A percentile compares a stretch with the other conserved stretches of the same genome.
Conservation (phyloP, 805 yeast species). For the Suhomyces faveliae region DNA sequence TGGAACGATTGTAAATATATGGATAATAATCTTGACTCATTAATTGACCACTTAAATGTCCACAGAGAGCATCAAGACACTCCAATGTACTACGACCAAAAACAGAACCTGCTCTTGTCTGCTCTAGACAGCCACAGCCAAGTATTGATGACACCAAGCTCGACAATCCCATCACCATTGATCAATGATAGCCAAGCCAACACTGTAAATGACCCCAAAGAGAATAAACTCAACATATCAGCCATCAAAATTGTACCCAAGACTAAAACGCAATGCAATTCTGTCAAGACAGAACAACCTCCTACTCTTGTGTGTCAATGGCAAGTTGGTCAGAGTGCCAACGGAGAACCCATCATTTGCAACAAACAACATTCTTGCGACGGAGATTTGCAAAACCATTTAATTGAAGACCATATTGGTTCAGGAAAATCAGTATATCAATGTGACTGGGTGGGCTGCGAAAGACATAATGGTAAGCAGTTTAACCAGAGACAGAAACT, state of each 20-base stretch:
- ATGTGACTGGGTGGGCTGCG: conserved; percentile 81
- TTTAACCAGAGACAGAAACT: conserved; percentile 86
- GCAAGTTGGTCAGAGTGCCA: conserved; percentile 31
- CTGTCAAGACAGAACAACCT: not conserved
- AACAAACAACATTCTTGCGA: conserved; percentile 47
- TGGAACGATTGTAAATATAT: conserved; percentile 72
- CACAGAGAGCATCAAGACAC: conserved; percentile 22
- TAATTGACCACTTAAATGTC: conserved; percentile 53
- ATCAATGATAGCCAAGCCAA: not conserved
- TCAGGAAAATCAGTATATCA: conserved; percentile 66
- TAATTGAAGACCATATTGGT: conserved; percentile 66
- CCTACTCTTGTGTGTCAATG: conserved; percentile 45
- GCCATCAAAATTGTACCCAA: conserved; percentile 34
- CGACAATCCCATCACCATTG: conserved; percentile 11
- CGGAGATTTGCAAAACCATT: conserved; percentile 68
- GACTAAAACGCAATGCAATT: conserved; percentile 1
- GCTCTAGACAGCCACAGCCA: conserved; percentile 5
- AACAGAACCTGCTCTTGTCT: not conserved
- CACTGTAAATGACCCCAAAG: not conserved
- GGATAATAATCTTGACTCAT: conserved; percentile 49
- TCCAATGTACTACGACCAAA: conserved; percentile 2
- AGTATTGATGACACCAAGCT: conserved; percentile 8
- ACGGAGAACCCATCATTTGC: conserved; percentile 47
- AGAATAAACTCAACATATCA: conserved; percentile 28
- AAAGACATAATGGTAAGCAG: conserved; percentile 52